Evolutionary conservation across 768 basidiomycete species (phyloP).

Genomic region (Galerina marginata): DNA sequence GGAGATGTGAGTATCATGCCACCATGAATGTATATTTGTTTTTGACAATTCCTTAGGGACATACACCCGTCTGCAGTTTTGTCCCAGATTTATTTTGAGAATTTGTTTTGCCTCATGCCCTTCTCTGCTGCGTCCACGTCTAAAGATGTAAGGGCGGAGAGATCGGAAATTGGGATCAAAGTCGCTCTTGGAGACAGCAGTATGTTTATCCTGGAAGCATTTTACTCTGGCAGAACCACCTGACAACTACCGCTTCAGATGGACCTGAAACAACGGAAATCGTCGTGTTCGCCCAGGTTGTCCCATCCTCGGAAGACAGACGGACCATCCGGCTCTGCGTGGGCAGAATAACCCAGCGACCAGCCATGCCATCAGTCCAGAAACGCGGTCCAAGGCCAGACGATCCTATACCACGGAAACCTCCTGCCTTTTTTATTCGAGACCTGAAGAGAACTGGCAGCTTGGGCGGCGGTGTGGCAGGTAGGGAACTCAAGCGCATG

Average conservation of each 20-base stretch:
- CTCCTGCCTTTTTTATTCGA: conserved; percentile 50
- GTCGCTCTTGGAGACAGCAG: conserved; percentile 75
- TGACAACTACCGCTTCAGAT: conserved; percentile 40
- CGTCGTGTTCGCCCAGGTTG: conserved; percentile 50
- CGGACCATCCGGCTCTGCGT: conserved; percentile 52
- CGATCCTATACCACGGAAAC: conserved; percentile 78
- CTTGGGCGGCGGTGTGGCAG: conserved; percentile 17
- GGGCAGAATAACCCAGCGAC: conserved; percentile 58
- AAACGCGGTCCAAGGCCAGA: conserved; percentile 58
- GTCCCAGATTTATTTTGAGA: conserved; percentile 72
- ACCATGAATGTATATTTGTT: background rate
- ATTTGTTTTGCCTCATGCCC: conserved; percentile 61
- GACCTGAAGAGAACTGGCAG: conserved; percentile 26
- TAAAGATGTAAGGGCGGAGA: conserved; percentile 17
- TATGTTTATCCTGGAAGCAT: conserved; percentile 33
- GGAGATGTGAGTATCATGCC: conserved; percentile 33
- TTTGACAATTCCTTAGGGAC: conserved; percentile 48
- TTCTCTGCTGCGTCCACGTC: conserved; percentile 35
- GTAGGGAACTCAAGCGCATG: conserved; percentile 35
- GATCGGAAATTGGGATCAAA: conserved; percentile 63
- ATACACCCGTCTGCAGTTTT: conserved; percentile 70
- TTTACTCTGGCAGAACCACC: background rate
- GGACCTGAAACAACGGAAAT: conserved; percentile 75
- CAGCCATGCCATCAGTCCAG: conserved; percentile 26
- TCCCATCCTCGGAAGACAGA: conserved; percentile 18